These are phyloP conservation scores for Coniochaeta sp. DNA, from an alignment of 2,329 filamentous ascomycete species.

Conservation along the genomic window DNA sequence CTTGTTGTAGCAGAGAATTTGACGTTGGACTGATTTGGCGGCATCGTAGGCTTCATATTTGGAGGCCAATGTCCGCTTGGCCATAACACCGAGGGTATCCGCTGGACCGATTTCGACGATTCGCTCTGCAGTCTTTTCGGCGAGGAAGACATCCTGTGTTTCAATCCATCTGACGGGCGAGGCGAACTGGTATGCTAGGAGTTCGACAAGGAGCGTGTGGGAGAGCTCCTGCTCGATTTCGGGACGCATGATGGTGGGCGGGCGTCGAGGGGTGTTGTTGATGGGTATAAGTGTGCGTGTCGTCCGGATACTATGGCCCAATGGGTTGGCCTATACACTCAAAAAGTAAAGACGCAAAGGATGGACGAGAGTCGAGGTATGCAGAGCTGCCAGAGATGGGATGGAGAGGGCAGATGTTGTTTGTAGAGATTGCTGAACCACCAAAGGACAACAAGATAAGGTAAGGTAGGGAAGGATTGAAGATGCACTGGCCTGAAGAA, in stretches of 20 bases:
- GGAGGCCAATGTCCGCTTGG: constrained; percentile 86
- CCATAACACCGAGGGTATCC: constrained; percentile 96
- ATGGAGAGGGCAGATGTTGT: neutral
- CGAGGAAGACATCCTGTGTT: constrained; percentile 98
- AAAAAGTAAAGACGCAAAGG: neutral
- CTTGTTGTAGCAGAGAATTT: constrained; percentile 99
- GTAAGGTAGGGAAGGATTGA: neutral
- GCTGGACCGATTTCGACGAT: constrained; percentile 97
- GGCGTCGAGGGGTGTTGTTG: neutral
- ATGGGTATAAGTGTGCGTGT: neutral
- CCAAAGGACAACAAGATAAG: too few relatives aligned
- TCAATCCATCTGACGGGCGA: constrained; percentile 99
- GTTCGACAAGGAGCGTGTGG: constrained; percentile 96
- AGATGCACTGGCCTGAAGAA: neutral
- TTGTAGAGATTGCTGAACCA: neutral
- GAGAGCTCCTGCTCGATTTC: constrained; percentile 99
- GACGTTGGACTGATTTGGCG: constrained; percentile 89
- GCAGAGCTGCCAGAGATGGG: constrained; percentile 2
- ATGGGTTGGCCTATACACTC: neutral
- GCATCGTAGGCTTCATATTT: constrained; percentile 99
- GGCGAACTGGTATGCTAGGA: constrained; percentile 98
- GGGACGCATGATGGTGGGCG: constrained; percentile 72
- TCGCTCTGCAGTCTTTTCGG: constrained; percentile 89
- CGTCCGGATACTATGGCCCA: neutral
- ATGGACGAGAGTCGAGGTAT: neutral